Percentiles rank a stretch among this genome's conserved stretches.
Evolutionary conservation across 1,284 basidiomycete genomes (phyloP).

Genomic region (Mycena citricolor): DNA sequence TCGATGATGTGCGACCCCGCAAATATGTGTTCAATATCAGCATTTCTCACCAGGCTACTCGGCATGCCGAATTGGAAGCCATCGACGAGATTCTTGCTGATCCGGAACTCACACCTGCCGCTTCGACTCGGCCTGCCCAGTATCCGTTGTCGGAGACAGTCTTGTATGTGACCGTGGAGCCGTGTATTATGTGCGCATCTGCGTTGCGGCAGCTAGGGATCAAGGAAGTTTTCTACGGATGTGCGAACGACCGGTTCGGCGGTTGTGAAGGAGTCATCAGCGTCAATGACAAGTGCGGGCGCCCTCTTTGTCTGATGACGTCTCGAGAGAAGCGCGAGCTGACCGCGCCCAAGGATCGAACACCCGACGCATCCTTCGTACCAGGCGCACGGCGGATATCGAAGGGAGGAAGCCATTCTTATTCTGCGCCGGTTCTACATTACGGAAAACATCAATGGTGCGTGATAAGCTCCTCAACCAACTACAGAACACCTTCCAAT

Average conservation of each 20-base stretch:
- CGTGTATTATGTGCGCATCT: constrained; percentile 98
- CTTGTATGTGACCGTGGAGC: constrained; percentile 98
- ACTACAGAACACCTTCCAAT: constrained; percentile 18
- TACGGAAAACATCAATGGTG: constrained; percentile 92
- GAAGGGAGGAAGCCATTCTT: constrained; percentile 94
- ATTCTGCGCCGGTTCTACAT: constrained; percentile 93
- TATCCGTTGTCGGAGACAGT: constrained; percentile 80
- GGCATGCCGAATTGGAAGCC: constrained; percentile 97
- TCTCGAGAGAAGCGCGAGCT: no score
- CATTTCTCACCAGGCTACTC: constrained; percentile 88
- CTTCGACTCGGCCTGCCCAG: constrained; percentile 21
- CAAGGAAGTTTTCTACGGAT: constrained; percentile 91
- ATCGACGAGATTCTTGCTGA: constrained; percentile 86
- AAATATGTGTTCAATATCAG: constrained; percentile 7
- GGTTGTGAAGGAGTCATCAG: constrained; percentile 95
- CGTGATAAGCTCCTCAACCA: constrained; percentile 24
- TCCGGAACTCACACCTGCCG: constrained; percentile 50
- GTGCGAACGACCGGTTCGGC: constrained; percentile 95
- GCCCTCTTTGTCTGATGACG: no score
- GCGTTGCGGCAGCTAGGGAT: constrained; percentile 94
- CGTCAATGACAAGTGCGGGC: constrained; percentile 77
- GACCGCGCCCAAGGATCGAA: constrained; percentile 55
- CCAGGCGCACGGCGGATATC: constrained; percentile 78
- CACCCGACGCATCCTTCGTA: constrained; percentile 79
- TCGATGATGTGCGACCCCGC: constrained; percentile 3